Evolutionary conservation across 2,329 filamentous ascomycete genomes (phyloP), one percentile per base, ranked within the genome.

Genomic region (Trichophyton schoenleinii): DNA sequence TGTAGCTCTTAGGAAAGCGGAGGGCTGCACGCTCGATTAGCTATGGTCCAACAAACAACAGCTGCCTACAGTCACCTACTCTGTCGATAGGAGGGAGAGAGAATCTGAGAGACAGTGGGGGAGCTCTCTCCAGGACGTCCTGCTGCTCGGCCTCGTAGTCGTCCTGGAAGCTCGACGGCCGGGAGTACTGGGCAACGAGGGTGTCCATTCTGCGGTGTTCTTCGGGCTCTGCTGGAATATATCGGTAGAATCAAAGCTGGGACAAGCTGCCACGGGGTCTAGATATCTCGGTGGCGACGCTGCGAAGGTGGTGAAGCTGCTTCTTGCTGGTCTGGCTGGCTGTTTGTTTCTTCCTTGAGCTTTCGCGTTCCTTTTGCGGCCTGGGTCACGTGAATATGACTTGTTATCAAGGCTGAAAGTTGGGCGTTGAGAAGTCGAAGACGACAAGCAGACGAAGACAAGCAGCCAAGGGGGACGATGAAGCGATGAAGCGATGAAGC

Each of bases 1-100:
- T 76, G 90, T 90, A 69, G 94, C 89, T 73, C 94, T 91, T 71
- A 99, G 89, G 88, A 94, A 99, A 71, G 90, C 85, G 66, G 91
- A 88, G 68, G 90, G 88, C 89, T 96, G 73, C 42, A 66, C 58
- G 31, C 11, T 31, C 28, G 13, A 15, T 31, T 13, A 31, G 61
- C 46, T 38, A 57, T 53, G 18, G 6, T n/a, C 22, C 25, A 53
- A 9, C 5, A 28, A 58, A 60, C n/a, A 53, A 53, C 15, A 59
- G 4, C 44, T 48, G 34, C 34, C 22, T 48, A 22, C 42, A 22
- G 49, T 46, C 62, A 31, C 15, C 71, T 79, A 95, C 91, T 77
- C 95, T 88, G 69, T 89, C 87, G 75, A 97, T 84, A 60, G 94
- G 92, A 62, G 94, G 94, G 77, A 99, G 87, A 70, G 90, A 89